phyloP scores from a whole-genome alignment of 441 rosid genomes.

The Eugenia klotzschiana region DNA sequence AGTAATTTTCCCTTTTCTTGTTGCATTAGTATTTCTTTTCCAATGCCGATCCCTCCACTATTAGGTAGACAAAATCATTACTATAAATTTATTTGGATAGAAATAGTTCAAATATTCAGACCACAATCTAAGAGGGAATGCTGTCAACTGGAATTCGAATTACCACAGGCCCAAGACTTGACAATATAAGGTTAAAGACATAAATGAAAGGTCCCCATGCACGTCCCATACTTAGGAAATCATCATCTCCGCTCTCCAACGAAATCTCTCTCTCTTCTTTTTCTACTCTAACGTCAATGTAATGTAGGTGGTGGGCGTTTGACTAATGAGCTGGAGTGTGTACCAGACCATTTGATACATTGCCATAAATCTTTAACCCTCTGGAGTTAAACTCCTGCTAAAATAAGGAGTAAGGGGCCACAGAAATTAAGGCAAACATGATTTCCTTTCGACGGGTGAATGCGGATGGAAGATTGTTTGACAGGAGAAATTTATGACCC shows the following conservation, averaged over 20 bases:
- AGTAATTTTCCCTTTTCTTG: neutral
- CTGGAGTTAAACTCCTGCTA: constrained; percentile 40
- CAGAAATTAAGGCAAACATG: constrained; percentile 28
- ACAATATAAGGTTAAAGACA: neutral
- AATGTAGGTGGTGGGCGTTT: neutral
- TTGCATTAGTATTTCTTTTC: neutral
- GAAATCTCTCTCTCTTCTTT: neutral
- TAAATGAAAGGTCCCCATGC: constrained; percentile 6
- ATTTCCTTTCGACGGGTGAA: constrained; percentile 31
- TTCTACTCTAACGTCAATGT: neutral
- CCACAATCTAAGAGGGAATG: neutral
- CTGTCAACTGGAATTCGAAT: neutral
- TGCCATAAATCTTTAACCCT: constrained; percentile 31
- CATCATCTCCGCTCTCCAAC: constrained; percentile 10
- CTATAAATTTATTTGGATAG: neutral
- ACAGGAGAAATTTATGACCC: constrained; percentile 52
- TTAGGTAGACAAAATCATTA: neutral
- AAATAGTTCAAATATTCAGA: neutral
- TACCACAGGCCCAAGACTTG: neutral
- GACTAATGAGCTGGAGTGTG: constrained; percentile 4
- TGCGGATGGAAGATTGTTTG: constrained; percentile 19
- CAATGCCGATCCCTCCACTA: neutral
- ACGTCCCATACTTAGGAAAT: constrained; percentile 12
- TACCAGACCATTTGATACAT: constrained; percentile 7
- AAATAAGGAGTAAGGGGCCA: constrained; percentile 32